phyloP scores from a whole-genome alignment of 2,329 filamentous ascomycete species.

The Beauveria brongniartii region DNA sequence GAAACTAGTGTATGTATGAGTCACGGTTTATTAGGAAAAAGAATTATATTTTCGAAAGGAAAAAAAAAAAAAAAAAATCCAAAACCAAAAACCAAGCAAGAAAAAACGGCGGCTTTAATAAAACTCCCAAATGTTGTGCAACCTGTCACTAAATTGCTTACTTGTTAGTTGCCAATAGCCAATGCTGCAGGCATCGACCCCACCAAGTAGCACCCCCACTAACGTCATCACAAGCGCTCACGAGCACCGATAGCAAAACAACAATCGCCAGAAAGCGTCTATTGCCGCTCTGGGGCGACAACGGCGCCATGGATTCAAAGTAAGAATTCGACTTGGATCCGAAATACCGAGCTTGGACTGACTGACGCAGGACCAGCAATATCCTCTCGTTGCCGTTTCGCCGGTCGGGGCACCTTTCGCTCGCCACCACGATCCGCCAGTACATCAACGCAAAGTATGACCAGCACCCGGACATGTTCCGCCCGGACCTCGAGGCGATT shows the following conservation, averaged over 20 bases:
- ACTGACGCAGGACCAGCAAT: conserved; percentile 32
- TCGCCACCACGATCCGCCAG: conserved; percentile 77
- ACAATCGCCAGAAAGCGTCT: neutral
- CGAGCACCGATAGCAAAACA: neutral
- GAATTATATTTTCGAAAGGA: too few relatives aligned
- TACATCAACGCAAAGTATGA: conserved; percentile 99
- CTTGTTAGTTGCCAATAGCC: neutral
- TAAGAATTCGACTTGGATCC: neutral
- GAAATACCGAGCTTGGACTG: neutral
- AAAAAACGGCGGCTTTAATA: too few relatives aligned
- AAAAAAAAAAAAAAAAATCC: too few relatives aligned
- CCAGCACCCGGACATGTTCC: conserved; percentile 96
- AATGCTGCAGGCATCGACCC: neutral
- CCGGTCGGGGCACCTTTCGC: conserved; percentile 67
- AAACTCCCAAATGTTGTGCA: neutral
- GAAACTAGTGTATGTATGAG: neutral
- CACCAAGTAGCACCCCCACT: conserved; percentile 7
- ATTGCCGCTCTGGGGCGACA: conserved; percentile 1
- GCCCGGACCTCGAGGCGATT: conserved; percentile 74
- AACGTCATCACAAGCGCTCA: conserved; percentile 4
- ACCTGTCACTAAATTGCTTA: neutral
- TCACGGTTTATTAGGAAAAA: neutral
- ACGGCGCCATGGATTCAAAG: conserved; percentile 9
- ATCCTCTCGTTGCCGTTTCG: conserved; percentile 81
- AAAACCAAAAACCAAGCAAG: too few relatives aligned